Evolutionary conservation across 164 flowering plant genomes (phyloP).

Genomic region (Vitis rupestris): DNA sequence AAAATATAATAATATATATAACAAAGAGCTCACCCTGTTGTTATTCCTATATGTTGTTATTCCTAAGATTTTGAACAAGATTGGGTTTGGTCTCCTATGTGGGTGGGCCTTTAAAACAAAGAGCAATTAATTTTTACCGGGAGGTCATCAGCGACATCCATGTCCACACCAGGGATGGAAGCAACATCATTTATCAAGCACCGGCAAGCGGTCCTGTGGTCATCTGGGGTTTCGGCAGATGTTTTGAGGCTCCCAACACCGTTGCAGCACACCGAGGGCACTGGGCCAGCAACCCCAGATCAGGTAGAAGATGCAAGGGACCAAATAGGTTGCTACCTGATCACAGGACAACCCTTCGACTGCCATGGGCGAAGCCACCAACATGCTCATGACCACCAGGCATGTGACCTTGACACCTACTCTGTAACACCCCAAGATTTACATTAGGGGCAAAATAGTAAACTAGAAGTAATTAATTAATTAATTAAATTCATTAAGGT

Average conservation of each 20-base stretch:
- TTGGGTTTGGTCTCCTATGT: too few relatives aligned
- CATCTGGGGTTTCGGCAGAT: slow-evolving; percentile 10
- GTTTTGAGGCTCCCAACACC: slow-evolving; percentile 13
- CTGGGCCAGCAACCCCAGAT: slow-evolving; percentile 5
- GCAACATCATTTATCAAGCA: slow-evolving; percentile 20
- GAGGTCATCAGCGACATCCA: slow-evolving; percentile 13
- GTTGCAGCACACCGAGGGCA: slow-evolving; percentile 15
- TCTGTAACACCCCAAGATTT: too few relatives aligned
- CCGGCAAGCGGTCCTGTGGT: slow-evolving; percentile 26
- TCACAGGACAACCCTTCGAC: neutral
- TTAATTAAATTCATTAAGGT: too few relatives aligned
- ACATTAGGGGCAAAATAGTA: too few relatives aligned
- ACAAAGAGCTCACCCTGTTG: too few relatives aligned
- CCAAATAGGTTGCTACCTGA: neutral
- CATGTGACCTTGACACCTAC: neutral
- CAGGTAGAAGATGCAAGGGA: slow-evolving; percentile 23
- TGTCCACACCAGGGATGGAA: neutral
- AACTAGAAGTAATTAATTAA: too few relatives aligned
- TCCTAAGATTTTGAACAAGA: too few relatives aligned
- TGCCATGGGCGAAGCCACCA: neutral
- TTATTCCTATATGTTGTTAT: too few relatives aligned
- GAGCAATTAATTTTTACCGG: slow-evolving; percentile 3
- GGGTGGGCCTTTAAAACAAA: too few relatives aligned
- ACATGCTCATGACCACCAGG: neutral
- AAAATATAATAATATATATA: too few relatives aligned